Conservation (phyloP, 805 yeast species). For the Candida ulmi region DNA sequence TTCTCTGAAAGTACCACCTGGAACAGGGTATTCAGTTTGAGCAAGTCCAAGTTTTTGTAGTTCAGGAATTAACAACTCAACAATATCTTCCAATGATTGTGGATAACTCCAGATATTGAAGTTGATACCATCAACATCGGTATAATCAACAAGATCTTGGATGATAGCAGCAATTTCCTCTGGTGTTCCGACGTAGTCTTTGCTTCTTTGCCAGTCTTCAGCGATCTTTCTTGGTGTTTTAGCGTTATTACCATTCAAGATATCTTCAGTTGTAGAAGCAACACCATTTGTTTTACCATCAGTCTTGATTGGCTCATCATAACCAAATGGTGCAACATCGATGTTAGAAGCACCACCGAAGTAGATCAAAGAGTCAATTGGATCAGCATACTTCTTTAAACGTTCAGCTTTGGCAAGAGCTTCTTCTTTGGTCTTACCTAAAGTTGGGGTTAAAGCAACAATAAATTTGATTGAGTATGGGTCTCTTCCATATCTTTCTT, state of each 20-base stretch:
- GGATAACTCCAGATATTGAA: constrained; percentile 35
- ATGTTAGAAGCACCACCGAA: constrained; percentile 39
- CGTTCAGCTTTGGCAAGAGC: constrained; percentile 29
- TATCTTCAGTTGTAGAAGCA: constrained; percentile 8
- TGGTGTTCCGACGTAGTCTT: constrained; percentile 29
- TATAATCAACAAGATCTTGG: constrained; percentile 33
- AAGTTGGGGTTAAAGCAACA: constrained; percentile 27
- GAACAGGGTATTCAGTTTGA: constrained; percentile 25
- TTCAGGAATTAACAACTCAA: constrained; percentile 32
- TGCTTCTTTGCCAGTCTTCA: constrained; percentile 15
- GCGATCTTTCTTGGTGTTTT: constrained; percentile 6
- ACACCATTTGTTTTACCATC: constrained; percentile 25
- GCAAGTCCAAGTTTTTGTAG: constrained; percentile 29
- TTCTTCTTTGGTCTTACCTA: constrained; percentile 33
- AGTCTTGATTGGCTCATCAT: constrained; percentile 27
- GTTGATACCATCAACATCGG: constrained; percentile 39
- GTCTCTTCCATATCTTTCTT: constrained; percentile 27
- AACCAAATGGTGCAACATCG: constrained; percentile 29
- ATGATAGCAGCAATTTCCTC: constrained; percentile 34
- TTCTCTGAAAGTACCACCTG: constrained; percentile 6
- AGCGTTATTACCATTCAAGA: constrained; percentile 14
- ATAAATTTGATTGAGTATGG: constrained; percentile 30
- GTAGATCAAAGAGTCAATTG: constrained; percentile 34
- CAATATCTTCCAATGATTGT: constrained; percentile 34
- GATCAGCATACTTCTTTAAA: constrained; percentile 25